phyloP scores from a whole-genome alignment of 78 protist genomes.

The Guillardia theta region DNA sequence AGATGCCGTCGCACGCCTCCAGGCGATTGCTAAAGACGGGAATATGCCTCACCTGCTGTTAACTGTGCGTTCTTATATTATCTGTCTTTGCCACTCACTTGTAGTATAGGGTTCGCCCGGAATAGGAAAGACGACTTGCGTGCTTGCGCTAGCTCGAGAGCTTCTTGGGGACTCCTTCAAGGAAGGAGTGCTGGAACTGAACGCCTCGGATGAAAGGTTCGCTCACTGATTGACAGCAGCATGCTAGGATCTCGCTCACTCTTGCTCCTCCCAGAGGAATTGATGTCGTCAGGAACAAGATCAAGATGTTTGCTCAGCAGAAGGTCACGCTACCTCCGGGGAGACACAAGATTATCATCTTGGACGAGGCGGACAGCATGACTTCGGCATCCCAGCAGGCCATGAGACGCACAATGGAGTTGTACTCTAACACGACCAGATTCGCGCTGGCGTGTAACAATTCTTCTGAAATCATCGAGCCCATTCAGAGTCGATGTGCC shows the following conservation, averaged over 20 bases:
- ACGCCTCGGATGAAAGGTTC: slow-evolving; percentile 88
- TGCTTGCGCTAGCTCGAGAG: slow-evolving; percentile 84
- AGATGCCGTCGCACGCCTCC: slow-evolving; percentile 82
- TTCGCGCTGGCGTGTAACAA: slow-evolving; percentile 97
- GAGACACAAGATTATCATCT: slow-evolving; percentile 92
- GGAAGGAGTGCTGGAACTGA: slow-evolving; percentile 89
- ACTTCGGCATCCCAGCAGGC: slow-evolving; percentile 98
- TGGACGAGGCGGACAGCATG: slow-evolving; percentile 99
- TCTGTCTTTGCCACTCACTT: not conserved
- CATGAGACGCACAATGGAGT: slow-evolving; percentile 93
- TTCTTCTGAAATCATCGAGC: slow-evolving; percentile 92
- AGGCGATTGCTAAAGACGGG: slow-evolving; percentile 85
- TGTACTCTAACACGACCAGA: slow-evolving; percentile 88
- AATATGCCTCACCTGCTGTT: slow-evolving; percentile 91
- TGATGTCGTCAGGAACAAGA: slow-evolving; percentile 96
- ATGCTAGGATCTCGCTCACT: not conserved
- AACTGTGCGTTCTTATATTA: not conserved
- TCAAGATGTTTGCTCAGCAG: slow-evolving; percentile 96
- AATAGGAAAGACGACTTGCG: slow-evolving; percentile 93
- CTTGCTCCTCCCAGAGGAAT: slow-evolving; percentile 71
- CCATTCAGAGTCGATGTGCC: slow-evolving; percentile 96
- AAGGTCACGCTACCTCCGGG: slow-evolving; percentile 89
- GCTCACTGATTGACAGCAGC: slow-evolving; percentile 38
- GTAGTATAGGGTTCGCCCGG: slow-evolving; percentile 89
- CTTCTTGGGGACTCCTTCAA: slow-evolving; percentile 76